These are phyloP conservation scores for Candida dajiaensis DNA, from an alignment of 805 yeast species.

Conservation along the genomic window DNA sequence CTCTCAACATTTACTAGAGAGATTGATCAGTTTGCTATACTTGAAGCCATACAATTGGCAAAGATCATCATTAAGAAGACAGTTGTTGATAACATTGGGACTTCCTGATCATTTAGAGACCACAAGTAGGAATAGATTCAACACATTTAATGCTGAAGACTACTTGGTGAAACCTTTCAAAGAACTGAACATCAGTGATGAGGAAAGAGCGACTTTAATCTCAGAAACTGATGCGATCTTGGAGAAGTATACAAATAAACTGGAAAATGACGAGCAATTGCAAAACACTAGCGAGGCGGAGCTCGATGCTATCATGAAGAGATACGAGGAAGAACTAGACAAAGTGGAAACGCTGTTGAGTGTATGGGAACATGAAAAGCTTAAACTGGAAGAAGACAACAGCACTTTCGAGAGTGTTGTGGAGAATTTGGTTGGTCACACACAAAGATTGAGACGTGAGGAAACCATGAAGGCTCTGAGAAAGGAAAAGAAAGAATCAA, in stretches of 20 bases:
- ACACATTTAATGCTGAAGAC: conserved; percentile 18
- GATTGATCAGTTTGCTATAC: conserved; percentile 42
- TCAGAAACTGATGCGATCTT: conserved; percentile 19
- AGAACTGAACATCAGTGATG: conserved; percentile 28
- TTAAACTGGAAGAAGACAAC: conserved; percentile 54
- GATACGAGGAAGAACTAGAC: conserved; percentile 29
- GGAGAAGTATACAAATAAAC: conserved; percentile 10
- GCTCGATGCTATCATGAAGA: conserved; percentile 31
- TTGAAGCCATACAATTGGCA: conserved; percentile 65
- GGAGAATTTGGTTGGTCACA: conserved; percentile 84
- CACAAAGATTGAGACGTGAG: conserved; percentile 67
- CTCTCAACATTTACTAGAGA: conserved; percentile 36
- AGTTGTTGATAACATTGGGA: conserved; percentile 57
- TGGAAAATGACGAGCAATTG: conserved; percentile 14
- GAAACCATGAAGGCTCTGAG: conserved; percentile 32
- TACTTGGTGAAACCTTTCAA: conserved; percentile 22
- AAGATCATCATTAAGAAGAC: conserved; percentile 57
- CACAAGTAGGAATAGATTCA: conserved; percentile 14
- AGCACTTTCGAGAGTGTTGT: conserved; percentile 80
- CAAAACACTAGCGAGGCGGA: conserved; percentile 28
- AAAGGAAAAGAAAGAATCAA: conserved; percentile 23
- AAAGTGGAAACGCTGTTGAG: conserved; percentile 33
- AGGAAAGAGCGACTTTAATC: conserved; percentile 22
- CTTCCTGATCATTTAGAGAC: conserved; percentile 65
- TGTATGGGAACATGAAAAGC: conserved; percentile 47